Base-by-base conservation (phyloP, 352 stramenopile genomes). In the Phytophthora quininea region DNA sequence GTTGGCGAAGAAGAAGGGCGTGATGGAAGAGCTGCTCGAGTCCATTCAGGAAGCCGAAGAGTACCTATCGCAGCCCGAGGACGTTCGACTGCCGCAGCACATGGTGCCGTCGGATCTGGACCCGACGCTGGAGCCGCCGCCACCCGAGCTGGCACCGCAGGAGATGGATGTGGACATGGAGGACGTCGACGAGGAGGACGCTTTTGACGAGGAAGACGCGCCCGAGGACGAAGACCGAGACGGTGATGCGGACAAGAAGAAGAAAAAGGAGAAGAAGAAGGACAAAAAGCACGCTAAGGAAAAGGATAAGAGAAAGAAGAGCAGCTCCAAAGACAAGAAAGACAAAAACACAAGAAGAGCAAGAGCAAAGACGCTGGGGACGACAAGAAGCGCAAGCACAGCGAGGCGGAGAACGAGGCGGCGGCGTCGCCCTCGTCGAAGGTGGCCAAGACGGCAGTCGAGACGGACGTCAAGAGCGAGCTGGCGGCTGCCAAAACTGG, bases 51-150 rank as follows among this genome's bases (percentile, higher is more conserved):
- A 95, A 51, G 86, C 71, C 0, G 88, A 95, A 69, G 88, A 96
- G 46, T 96, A 83, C 64, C 52, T 96, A 6, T 83, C 86, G 3
- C 82, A 88, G 59, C 80, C 87, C 0, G 84, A 94, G 50, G 85
- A 91, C 57, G 89, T 90, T 14, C 82, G 88, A 8, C 32, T 96
- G 30, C 86, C 86, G 47, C 81, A 79, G 56, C 67, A 83, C 61
- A 92, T 96, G 78, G 88, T 96, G 35, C 88, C 88, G 31, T 96
- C 88, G 12, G 88, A 96, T 57, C 55, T 96, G 53, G 85, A 96
- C 57, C 86, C 85, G 58, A 77, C 75, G 50, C 55, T 94, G 15
- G 84, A 92, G 48, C 81, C 88, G 2, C 88, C 86, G 10, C 84
- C 82, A 29, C 76, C 74, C 0, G 69, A 73, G 33, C 45, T 76